Conservation (phyloP, 148 eudicot species). For the Oxyria digyna region DNA sequence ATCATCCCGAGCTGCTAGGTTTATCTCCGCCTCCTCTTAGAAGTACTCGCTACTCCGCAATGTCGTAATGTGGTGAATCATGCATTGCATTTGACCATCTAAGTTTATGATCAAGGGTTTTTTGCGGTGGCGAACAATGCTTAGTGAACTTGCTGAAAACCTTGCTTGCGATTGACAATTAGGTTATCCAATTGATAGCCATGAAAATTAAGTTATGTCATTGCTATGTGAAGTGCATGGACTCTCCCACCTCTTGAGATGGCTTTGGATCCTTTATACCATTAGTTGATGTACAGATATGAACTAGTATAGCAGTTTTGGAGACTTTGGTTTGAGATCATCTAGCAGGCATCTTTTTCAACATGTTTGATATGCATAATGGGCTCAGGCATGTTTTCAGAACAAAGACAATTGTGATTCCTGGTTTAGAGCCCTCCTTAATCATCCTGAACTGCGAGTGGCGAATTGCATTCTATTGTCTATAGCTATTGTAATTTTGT, state of each 20-base stretch:
- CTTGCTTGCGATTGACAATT: neutral
- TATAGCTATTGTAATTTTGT: neutral
- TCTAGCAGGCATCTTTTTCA: neutral
- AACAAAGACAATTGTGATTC: neutral
- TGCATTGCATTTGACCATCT: neutral
- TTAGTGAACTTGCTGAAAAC: no score
- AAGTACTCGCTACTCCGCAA: no score
- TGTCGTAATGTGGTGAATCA: neutral
- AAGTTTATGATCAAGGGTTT: conserved; percentile 3
- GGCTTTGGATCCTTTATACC: neutral
- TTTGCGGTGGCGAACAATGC: neutral
- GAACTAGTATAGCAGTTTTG: neutral
- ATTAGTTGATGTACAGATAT: neutral
- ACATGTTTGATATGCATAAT: neutral
- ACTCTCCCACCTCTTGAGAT: neutral
- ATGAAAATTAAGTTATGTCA: neutral
- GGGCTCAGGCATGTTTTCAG: neutral
- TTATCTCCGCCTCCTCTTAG: neutral
- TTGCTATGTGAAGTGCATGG: neutral
- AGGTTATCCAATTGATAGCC: neutral
- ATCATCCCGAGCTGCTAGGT: no score
- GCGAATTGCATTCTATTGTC: neutral
- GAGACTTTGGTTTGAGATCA: neutral
- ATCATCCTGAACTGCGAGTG: neutral
- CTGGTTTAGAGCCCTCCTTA: neutral